phyloP scores from a whole-genome alignment of 805 yeast genomes.

The Kluyveromyces starmeri region DNA sequence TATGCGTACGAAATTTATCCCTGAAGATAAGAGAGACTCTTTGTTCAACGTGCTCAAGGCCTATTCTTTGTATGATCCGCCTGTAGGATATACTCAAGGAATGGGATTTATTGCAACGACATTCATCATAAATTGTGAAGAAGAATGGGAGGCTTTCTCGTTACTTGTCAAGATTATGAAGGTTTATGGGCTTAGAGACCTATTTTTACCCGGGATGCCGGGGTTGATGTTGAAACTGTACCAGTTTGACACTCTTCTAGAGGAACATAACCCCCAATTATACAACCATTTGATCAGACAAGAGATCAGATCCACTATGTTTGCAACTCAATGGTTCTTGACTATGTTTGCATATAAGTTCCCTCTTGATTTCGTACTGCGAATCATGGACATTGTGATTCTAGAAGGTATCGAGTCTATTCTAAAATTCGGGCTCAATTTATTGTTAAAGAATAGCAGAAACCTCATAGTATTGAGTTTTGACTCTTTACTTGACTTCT shows the following conservation, averaged over 20 bases:
- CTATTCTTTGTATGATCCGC: conserved; percentile 78
- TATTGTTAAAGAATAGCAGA: conserved; percentile 61
- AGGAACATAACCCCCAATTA: conserved; percentile 63
- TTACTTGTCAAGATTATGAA: conserved; percentile 76
- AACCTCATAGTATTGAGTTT: conserved; percentile 54
- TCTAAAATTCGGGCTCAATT: conserved; percentile 72
- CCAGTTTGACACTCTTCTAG: conserved; percentile 83
- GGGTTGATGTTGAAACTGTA: conserved; percentile 79
- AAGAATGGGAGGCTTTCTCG: conserved; percentile 78
- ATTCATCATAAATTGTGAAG: conserved; percentile 55
- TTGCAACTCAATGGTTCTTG: conserved; percentile 95
- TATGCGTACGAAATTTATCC: conserved; percentile 75
- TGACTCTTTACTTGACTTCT: conserved; percentile 65
- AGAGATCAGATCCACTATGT: conserved; percentile 89
- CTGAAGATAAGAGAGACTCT: conserved; percentile 50
- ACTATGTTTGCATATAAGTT: conserved; percentile 93
- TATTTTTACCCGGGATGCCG: conserved; percentile 86
- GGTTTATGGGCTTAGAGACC: conserved; percentile 65
- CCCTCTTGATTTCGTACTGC: conserved; percentile 77
- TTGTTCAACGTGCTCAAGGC: conserved; percentile 71
- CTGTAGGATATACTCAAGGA: conserved; percentile 97
- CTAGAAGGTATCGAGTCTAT: conserved; percentile 88
- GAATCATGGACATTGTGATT: conserved; percentile 81
- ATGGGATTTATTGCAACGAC: conserved; percentile 93
- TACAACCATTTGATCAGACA: conserved; percentile 72